Evolutionary conservation across 805 yeast genomes (phyloP).

Genomic region (Scheffersomyces amazonensis): DNA sequence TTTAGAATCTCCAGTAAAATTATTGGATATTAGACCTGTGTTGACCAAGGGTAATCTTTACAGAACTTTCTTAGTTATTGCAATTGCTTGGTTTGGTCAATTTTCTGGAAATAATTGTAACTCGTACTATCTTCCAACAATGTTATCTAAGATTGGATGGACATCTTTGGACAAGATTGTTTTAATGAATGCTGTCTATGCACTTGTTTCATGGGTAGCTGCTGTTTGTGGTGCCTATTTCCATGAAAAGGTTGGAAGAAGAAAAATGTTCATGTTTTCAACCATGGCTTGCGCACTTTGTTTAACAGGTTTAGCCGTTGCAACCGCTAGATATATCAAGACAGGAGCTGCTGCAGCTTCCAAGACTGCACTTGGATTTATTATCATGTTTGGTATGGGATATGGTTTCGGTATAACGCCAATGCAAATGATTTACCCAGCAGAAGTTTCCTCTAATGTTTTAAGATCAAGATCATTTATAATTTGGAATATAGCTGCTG

Average conservation of each 20-base stretch:
- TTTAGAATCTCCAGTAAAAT: slow-evolving; percentile 9
- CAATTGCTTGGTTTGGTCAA: slow-evolving; percentile 39
- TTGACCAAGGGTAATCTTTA: slow-evolving; percentile 1
- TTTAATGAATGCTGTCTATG: slow-evolving; percentile 14
- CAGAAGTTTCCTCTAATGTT: slow-evolving; percentile 24
- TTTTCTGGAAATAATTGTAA: slow-evolving; percentile 48
- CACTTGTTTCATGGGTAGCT: slow-evolving; percentile 10
- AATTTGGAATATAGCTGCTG: slow-evolving; percentile 17
- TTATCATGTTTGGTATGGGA: slow-evolving; percentile 22
- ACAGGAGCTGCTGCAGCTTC: slow-evolving; percentile 16
- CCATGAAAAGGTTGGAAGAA: slow-evolving; percentile 21
- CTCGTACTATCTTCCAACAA: slow-evolving; percentile 46
- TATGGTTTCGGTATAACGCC: slow-evolving; percentile 34
- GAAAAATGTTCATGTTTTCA: slow-evolving; percentile 17
- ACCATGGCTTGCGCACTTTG: slow-evolving; percentile 14
- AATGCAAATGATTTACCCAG: slow-evolving; percentile 32
- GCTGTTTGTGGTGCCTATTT: slow-evolving; percentile 14
- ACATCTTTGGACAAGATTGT: slow-evolving; percentile 19
- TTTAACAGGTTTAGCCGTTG: slow-evolving; percentile 17
- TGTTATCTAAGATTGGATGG: slow-evolving; percentile 48
- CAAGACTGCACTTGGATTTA: slow-evolving; percentile 20
- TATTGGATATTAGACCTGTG: slow-evolving; percentile 11
- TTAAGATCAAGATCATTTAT: slow-evolving; percentile 26
- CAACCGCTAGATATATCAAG: slow-evolving; percentile 14
- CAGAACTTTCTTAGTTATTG: slow-evolving; percentile 11